Percentiles rank a stretch among this genome's conserved stretches.
Conservation (phyloP, 495 filamentous ascomycete genomes). For the Penicillium paradoxum region DNA sequence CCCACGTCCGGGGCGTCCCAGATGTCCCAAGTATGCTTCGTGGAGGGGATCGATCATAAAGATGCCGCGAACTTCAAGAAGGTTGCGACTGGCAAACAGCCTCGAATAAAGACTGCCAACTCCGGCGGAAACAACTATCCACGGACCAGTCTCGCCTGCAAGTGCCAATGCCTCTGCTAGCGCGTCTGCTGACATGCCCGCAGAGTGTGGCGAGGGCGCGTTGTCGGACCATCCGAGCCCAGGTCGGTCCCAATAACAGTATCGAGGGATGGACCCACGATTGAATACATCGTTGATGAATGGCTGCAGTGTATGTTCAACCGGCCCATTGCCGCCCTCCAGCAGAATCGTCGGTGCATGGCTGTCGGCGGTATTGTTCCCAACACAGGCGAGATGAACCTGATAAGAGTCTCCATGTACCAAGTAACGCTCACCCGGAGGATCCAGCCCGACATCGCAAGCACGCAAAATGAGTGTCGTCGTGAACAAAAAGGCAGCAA, state of each 20-base stretch:
- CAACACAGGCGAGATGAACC: constrained; percentile 80
- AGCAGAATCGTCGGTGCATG: constrained; percentile 64
- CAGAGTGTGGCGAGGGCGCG: constrained; percentile 86
- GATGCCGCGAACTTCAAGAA: constrained; percentile 64
- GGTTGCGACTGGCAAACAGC: constrained; percentile 79
- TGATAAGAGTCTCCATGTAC: constrained; percentile 79
- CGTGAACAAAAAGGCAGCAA: constrained; percentile 67
- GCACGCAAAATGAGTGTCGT: constrained; percentile 72
- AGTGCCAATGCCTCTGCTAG: constrained; percentile 77
- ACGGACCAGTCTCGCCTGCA: constrained; percentile 80
- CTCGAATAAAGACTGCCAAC: constrained; percentile 82
- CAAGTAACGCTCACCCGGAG: constrained; percentile 66
- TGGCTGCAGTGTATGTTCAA: constrained; percentile 67
- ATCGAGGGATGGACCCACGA: constrained; percentile 74
- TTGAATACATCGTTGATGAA: constrained; percentile 59
- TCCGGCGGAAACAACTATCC: constrained; percentile 67
- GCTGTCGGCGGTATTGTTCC: constrained; percentile 49
- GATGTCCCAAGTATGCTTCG: constrained; percentile 67
- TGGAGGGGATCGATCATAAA: constrained; percentile 84
- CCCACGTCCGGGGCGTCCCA: constrained; percentile 64
- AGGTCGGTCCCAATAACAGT: constrained; percentile 94
- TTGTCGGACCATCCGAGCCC: constrained; percentile 89
- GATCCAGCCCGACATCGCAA: constrained; percentile 63
- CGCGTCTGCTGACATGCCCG: constrained; percentile 81
- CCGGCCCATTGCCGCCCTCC: constrained; percentile 72